Base-by-base conservation (phyloP, 345 rosid genomes). In the Odontarrhena argentea region DNA sequence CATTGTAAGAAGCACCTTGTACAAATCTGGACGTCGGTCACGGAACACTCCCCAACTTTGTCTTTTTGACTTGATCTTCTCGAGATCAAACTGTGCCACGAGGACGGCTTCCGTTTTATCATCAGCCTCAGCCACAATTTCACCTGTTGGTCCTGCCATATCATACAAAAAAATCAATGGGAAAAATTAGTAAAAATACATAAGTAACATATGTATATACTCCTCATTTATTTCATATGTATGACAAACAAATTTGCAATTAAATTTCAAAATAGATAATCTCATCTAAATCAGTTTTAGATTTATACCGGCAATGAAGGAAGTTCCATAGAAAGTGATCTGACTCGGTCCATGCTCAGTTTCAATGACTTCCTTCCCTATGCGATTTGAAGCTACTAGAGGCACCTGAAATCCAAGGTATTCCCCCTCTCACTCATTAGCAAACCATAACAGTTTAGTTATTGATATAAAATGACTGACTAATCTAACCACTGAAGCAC, bases 21-120 rank as follows among this genome's bases (percentile, higher is more conserved):
- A 91, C 37, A 88, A 74, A 48, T 87, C 91, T 1, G 99, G 97
- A 34, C 95, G 84, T 0, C 91, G 89, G 76, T 94, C 97, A 50
- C 93, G 91, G 74, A 91, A 94, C 55, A 91, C 77, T 13, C 93
- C 97, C 97, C 99, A 91, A 41, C 99, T 71, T 74, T 80, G 83
- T 71, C 99, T 84, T 78, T 83, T 91, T 1, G 66, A 54, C 74
- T 86, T 94, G 63, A 91, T 84, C 78, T 68, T 80, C 35, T 79
- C 88, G 1, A 91, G 91, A 81, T 94, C 91, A 67, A 94, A 91
- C 63, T 76, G 61, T 22, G 97, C 96, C 68, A 91, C 75, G 7
- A 94, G 89, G 71, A 94, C 78, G 2, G 85, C 88, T 73, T 91
- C 97, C 40, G 86, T 74, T 74, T 83, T 84, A 60, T 91, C 92